Evolutionary conservation across 192 early-diverging fungal species (phyloP).

Genomic region (Backusella luteola): DNA sequence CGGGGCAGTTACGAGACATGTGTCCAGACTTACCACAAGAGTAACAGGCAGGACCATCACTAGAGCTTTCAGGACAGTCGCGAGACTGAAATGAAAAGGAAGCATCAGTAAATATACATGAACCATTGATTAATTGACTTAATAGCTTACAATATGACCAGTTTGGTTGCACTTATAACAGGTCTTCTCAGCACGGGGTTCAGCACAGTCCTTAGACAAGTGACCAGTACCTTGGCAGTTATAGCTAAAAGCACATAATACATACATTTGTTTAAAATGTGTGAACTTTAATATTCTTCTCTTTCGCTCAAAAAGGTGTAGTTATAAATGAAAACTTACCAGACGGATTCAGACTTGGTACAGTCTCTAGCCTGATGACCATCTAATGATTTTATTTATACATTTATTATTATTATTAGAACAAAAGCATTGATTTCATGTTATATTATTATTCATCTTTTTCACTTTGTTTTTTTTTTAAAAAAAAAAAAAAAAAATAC

Average conservation of each 20-base stretch:
- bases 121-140: not conserved
- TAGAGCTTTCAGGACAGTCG: slow-evolving; percentile 46
- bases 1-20: slow-evolving; percentile 53
- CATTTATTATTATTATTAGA: not conserved
- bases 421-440: not conserved
- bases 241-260: slow-evolving; percentile 38
- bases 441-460: not conserved
- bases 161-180: slow-evolving; percentile 57
- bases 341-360: slow-evolving; percentile 45
- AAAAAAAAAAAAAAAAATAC: not conserved
- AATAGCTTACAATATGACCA: slow-evolving; percentile 46
- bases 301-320: not conserved
- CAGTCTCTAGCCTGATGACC: slow-evolving; percentile 57
- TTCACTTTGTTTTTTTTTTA: not conserved
- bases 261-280: not conserved
- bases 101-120: not conserved
- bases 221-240: slow-evolving; percentile 51
- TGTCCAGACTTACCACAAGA: slow-evolving; percentile 47
- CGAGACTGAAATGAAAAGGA: slow-evolving; percentile 32
- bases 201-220: slow-evolving; percentile 42
- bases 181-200: slow-evolving; percentile 49
- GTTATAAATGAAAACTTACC: slow-evolving; percentile 37
- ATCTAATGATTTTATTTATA: slow-evolving; percentile 31
- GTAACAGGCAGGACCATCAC: slow-evolving; percentile 50
- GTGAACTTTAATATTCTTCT: not conserved